These are phyloP conservation scores for Talaromyces verruculosus DNA, from an alignment of 2,329 filamentous ascomycete genomes.

Conservation along the genomic window DNA sequence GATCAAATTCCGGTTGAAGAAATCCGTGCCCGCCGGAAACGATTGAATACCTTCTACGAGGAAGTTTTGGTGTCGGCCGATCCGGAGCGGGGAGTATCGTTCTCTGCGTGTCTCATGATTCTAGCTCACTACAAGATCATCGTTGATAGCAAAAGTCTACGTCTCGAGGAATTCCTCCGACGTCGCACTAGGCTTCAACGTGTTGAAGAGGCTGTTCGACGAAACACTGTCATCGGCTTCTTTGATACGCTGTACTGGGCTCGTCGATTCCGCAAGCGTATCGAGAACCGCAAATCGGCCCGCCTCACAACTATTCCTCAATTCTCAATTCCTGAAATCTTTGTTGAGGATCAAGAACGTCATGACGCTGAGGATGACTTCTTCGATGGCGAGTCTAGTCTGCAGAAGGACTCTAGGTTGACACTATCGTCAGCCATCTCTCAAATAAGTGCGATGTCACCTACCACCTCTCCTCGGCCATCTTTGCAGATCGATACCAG, in stretches of 20 bases:
- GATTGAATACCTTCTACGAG: constrained; percentile 94
- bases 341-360: constrained; percentile 74
- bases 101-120: constrained; percentile 90
- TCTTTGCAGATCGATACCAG: constrained; percentile 22
- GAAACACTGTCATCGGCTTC: constrained; percentile 88
- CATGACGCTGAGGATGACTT: constrained; percentile 23
- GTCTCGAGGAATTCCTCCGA: constrained; percentile 88
- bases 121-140: constrained; percentile 98
- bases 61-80: constrained; percentile 94
- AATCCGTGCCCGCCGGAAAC: constrained; percentile 71
- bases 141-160: constrained; percentile 92
- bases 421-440: constrained; percentile 9
- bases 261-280: constrained; percentile 72
- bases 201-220: constrained; percentile 89
- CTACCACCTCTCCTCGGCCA: constrained; percentile 19
- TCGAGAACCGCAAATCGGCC: constrained; percentile 69
- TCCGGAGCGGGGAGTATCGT: constrained; percentile 83
- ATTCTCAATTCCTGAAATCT: constrained; percentile 83
- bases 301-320: constrained; percentile 77
- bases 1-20: constrained; percentile 69
- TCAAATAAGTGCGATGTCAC: constrained; percentile 11
- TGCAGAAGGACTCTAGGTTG: constrained; percentile 31
- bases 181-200: constrained; percentile 86
- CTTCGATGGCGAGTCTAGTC: constrained; percentile 11
- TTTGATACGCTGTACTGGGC: constrained; percentile 92